Percentiles rank a stretch among this genome's conserved stretches.
Evolutionary conservation across 2,329 filamentous ascomycete species (phyloP).

Genomic region (Penicillium sp.): DNA sequence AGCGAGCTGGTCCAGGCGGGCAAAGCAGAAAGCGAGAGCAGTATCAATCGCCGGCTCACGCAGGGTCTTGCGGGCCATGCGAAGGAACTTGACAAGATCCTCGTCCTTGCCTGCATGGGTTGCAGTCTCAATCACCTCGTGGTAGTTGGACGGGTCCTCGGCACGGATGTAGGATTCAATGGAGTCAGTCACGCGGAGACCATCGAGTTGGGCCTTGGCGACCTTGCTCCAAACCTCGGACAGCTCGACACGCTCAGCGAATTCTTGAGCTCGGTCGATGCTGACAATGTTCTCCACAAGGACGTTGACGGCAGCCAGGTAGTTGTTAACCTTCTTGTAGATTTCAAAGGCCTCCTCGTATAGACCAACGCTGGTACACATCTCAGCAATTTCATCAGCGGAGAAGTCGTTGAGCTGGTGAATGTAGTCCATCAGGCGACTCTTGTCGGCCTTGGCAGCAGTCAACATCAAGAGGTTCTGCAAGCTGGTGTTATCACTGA

Average conservation of each 20-base stretch:
- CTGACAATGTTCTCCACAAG: constrained; percentile 94
- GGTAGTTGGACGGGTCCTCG: constrained; percentile 81
- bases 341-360: constrained; percentile 97
- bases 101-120: constrained; percentile 95
- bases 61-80: constrained; percentile 94
- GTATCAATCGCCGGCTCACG: constrained; percentile 92
- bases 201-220: constrained; percentile 93
- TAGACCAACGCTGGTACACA: constrained; percentile 89
- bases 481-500: constrained; percentile 92
- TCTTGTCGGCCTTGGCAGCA: constrained; percentile 91
- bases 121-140: constrained; percentile 90
- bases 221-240: constrained; percentile 98
- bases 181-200: constrained; percentile 79
- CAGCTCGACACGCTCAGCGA: constrained; percentile 85
- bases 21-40: constrained; percentile 83
- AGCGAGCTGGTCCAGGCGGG: constrained; percentile 77
- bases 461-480: constrained; percentile 96
- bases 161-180: constrained; percentile 98
- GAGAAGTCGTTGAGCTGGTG: constrained; percentile 82
- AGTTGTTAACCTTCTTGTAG: constrained; percentile 93
- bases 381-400: constrained; percentile 80
- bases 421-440: constrained; percentile 90
- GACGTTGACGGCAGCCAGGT: constrained; percentile 76
- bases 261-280: constrained; percentile 92
- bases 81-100: constrained; percentile 89